Evolutionary conservation across 2,329 filamentous ascomycete species (phyloP).

Genomic region (Alternaria triticimaculans): DNA sequence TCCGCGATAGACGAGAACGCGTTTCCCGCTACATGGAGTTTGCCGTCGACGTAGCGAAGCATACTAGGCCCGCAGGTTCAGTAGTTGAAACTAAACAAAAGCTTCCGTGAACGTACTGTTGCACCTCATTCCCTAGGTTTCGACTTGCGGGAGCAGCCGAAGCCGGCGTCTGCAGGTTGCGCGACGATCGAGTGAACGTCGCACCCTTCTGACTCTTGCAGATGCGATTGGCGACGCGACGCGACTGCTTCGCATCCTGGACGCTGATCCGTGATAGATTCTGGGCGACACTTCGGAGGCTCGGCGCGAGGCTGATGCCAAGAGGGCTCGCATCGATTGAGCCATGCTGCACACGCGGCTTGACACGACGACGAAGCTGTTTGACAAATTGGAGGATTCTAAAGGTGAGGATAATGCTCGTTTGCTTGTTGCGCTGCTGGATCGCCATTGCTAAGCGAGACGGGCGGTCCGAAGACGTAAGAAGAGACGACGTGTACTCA

Average conservation of each 20-base stretch:
- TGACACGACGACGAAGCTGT: slow-evolving; percentile 47
- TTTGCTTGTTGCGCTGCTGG: slow-evolving; percentile 31
- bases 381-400: slow-evolving; percentile 49
- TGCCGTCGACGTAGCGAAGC: slow-evolving; percentile 36
- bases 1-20: slow-evolving; percentile 41
- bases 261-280: slow-evolving; percentile 29
- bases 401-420: slow-evolving; percentile 46
- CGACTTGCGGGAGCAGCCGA: slow-evolving; percentile 31
- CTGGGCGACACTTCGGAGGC: slow-evolving; percentile 38
- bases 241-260: slow-evolving; percentile 29
- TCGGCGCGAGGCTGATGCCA: slow-evolving; percentile 29
- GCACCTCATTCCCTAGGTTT: slow-evolving; percentile 44
- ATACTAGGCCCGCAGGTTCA: slow-evolving; percentile 40
- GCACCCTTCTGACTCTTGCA: slow-evolving; percentile 15
- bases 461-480: slow-evolving; percentile 27
- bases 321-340: slow-evolving; percentile 27
- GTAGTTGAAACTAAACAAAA: slow-evolving; percentile 42
- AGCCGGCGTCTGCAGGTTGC: slow-evolving; percentile 30
- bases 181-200: slow-evolving; percentile 20
- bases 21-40: slow-evolving; percentile 15
- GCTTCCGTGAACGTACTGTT: slow-evolving; percentile 44
- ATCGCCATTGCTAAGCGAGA: slow-evolving; percentile 41
- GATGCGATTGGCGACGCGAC: slow-evolving; percentile 14
- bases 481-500: slow-evolving; percentile 25
- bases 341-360: slow-evolving; percentile 36